phyloP scores from a whole-genome alignment of 768 basidiomycete species.

The Sistotremastrum suecicum region DNA sequence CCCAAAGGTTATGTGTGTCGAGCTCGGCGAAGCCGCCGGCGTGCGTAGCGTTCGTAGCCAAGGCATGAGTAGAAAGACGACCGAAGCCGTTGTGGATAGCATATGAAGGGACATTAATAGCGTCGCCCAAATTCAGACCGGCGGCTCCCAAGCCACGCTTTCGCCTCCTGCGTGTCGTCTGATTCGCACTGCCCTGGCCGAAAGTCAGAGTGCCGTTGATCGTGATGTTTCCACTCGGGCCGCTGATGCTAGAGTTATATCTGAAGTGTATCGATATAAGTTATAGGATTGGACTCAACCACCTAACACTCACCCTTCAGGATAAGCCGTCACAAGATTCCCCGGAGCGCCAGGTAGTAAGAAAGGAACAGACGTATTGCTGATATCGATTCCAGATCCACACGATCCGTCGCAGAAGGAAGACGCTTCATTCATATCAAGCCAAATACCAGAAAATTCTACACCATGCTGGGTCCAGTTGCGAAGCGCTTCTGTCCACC shows the following conservation, averaged over 20 bases:
- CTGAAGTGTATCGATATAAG: slow-evolving; percentile 17
- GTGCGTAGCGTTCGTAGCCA: slow-evolving; percentile 65
- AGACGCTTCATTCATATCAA: slow-evolving; percentile 56
- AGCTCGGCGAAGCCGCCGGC: slow-evolving; percentile 45
- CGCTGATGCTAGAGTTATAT: slow-evolving; percentile 46
- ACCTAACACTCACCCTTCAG: slow-evolving; percentile 42
- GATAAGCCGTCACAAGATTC: slow-evolving; percentile 39
- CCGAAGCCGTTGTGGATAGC: slow-evolving; percentile 55
- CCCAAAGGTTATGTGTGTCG: slow-evolving; percentile 60
- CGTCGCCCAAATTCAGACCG: slow-evolving; percentile 28
- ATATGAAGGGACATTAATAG: slow-evolving; percentile 50
- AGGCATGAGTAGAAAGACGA: slow-evolving; percentile 34
- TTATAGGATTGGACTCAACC: not conserved
- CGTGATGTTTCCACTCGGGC: slow-evolving; percentile 62
- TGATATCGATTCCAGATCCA: slow-evolving; percentile 42
- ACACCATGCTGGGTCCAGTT: slow-evolving; percentile 42
- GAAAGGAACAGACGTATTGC: slow-evolving; percentile 39
- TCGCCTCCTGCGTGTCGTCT: slow-evolving; percentile 1
- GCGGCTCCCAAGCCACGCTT: slow-evolving; percentile 35
- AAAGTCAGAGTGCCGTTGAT: slow-evolving; percentile 52
- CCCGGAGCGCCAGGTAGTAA: slow-evolving; percentile 44
- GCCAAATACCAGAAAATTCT: slow-evolving; percentile 54
- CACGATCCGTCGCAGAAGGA: slow-evolving; percentile 53
- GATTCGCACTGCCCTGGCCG: slow-evolving; percentile 14
- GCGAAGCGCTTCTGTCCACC: slow-evolving; percentile 46